Conservation (phyloP, 805 yeast genomes). For the Martiniozyma abietophila region DNA sequence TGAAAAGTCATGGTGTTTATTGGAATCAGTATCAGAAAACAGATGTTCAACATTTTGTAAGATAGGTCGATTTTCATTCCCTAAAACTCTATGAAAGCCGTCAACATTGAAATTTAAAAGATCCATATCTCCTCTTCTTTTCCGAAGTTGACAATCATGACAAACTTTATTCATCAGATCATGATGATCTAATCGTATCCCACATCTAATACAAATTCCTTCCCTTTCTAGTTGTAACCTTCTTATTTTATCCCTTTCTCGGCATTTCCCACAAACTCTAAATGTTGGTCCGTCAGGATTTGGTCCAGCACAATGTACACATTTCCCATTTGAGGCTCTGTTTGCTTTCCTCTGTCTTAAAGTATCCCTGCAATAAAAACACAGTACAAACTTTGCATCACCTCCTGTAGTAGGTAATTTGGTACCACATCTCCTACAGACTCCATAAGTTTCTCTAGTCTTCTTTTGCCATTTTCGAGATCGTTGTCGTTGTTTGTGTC, state of each 20-base stretch:
- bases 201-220: constrained; percentile 59
- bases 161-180: constrained; percentile 54
- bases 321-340: constrained; percentile 53
- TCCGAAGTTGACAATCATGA: constrained; percentile 27
- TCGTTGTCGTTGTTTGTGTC: constrained; percentile 54
- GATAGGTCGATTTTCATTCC: constrained; percentile 4
- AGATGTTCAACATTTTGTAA: constrained; percentile 1
- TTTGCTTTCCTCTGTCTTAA: constrained; percentile 47
- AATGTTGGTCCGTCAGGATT: constrained; percentile 35
- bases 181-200: constrained; percentile 34
- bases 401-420: constrained; percentile 39
- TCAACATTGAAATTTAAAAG: neutral
- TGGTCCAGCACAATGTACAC: constrained; percentile 63
- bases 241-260: constrained; percentile 51
- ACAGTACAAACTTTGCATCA: constrained; percentile 38
- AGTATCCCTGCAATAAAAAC: constrained; percentile 49
- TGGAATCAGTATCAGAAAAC: neutral
- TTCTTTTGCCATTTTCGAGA: constrained; percentile 56
- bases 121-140: constrained; percentile 9
- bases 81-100: neutral
- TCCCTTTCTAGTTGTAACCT: constrained; percentile 45
- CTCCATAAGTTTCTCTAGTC: constrained; percentile 51
- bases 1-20: neutral
- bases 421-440: constrained; percentile 56
- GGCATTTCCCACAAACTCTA: constrained; percentile 59